phyloP scores from a whole-genome alignment of 2,329 filamentous ascomycete genomes.

The Penicillium sp. region DNA sequence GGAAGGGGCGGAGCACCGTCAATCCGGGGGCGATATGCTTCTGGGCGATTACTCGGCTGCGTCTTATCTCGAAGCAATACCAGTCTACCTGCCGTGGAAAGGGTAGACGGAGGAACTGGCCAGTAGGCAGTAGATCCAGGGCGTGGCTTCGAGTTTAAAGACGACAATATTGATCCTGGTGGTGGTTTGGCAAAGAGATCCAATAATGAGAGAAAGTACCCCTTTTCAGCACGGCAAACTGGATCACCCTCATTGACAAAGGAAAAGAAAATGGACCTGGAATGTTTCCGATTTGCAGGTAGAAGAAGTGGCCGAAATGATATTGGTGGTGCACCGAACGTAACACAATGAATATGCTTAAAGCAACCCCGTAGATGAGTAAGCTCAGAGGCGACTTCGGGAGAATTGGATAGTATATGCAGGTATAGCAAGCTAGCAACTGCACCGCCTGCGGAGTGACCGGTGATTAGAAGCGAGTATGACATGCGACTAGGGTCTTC shows the following conservation, averaged over 20 bases:
- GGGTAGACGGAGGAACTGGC: conserved; percentile 10
- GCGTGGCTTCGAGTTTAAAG: conserved; percentile 25
- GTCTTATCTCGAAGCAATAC: conserved; percentile 13
- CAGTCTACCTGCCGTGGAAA: conserved; percentile 16
- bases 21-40: conserved; percentile 70
- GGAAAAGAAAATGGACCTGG: conserved; percentile 72
- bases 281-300: conserved; percentile 49
- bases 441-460: conserved; percentile 83
- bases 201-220: conserved; percentile 71
- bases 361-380: conserved; percentile 69
- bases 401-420: conserved; percentile 67
- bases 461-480: conserved; percentile 77
- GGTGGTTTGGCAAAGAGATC: conserved; percentile 67
- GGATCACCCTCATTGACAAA: conserved; percentile 89
- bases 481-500: conserved; percentile 67
- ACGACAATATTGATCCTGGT: conserved; percentile 37
- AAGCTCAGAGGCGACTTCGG: conserved; percentile 60
- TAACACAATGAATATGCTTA: conserved; percentile 78
- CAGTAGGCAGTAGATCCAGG: conserved; percentile 14
- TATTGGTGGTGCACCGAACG: conserved; percentile 80
- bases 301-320: conserved; percentile 68
- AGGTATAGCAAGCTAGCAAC: conserved; percentile 76
- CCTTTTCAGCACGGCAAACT: conserved; percentile 72
- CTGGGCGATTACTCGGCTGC: conserved; percentile 66
- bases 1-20: conserved; percentile 59